A percentile compares a stretch with the other conserved stretches of the same genome.
These are phyloP conservation scores for Meredithiella fracta DNA, from an alignment of 2,329 filamentous ascomycete species.

Conservation along the genomic window DNA sequence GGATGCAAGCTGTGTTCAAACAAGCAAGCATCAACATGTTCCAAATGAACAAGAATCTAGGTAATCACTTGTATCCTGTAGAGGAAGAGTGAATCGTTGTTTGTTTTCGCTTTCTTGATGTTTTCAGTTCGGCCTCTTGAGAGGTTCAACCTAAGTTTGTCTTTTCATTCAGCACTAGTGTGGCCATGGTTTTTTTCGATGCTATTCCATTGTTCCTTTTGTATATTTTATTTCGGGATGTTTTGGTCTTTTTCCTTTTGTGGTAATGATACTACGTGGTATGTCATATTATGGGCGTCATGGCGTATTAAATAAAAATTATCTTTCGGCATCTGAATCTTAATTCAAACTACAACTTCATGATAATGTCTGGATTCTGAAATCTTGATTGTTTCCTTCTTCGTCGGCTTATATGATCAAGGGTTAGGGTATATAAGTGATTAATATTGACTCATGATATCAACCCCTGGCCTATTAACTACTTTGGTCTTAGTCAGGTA, in stretches of 20 bases:
- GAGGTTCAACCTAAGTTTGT: no score
- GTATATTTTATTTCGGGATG: conserved; percentile 1
- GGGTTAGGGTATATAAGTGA: not conserved
- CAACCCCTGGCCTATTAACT: not conserved
- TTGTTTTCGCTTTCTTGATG: not conserved
- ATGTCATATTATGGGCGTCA: no score
- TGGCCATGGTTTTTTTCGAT: not conserved
- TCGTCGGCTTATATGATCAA: not conserved
- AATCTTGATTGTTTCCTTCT: no score
- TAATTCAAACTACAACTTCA: no score
- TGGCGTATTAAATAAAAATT: no score
- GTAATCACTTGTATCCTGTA: conserved; percentile 71
- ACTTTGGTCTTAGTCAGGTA: not conserved
- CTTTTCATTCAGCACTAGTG: not conserved
- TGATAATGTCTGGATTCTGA: no score
- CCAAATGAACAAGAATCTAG: conserved; percentile 94
- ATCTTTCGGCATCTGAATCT: no score
- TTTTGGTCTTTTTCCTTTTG: not conserved
- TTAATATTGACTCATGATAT: not conserved
- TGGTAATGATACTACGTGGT: no score
- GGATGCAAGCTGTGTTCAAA: conserved; percentile 85
- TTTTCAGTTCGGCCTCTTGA: not conserved
- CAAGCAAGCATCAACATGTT: conserved; percentile 92
- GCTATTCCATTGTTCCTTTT: not conserved
- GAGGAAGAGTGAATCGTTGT: conserved; percentile 42